Conservation (phyloP, 1,139 yeast genomes). For the Candida sanyaensis region DNA sequence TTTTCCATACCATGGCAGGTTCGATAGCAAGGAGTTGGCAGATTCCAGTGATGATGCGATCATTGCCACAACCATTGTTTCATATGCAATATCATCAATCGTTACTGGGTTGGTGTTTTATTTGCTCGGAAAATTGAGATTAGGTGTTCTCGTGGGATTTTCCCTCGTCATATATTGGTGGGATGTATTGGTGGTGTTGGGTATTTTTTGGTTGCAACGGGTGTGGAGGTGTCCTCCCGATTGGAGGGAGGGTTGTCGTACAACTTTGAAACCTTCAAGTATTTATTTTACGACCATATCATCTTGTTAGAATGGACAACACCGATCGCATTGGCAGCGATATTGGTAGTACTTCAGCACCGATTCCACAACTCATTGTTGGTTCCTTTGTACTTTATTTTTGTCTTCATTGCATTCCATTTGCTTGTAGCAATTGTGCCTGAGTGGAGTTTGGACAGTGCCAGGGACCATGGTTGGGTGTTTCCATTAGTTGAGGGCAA, state of each 20-base stretch:
- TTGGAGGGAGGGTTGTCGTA: slow-evolving; percentile 73
- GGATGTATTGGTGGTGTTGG: slow-evolving; percentile 99
- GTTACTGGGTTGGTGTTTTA: slow-evolving; percentile 85
- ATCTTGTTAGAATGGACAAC: slow-evolving; percentile 68
- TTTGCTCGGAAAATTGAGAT: slow-evolving; percentile 69
- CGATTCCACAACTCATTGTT: slow-evolving; percentile 70
- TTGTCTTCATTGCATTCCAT: slow-evolving; percentile 71
- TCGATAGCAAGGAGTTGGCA: slow-evolving; percentile 62
- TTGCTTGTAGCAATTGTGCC: slow-evolving; percentile 66
- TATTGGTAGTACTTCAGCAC: slow-evolving; percentile 65
- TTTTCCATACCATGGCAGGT: slow-evolving; percentile 92
- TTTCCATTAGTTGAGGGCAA: slow-evolving; percentile 66
- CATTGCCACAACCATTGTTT: slow-evolving; percentile 82
- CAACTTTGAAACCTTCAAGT: slow-evolving; percentile 53
- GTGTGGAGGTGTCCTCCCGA: slow-evolving; percentile 85
- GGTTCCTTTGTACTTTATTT: slow-evolving; percentile 79
- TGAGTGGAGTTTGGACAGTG: slow-evolving; percentile 55
- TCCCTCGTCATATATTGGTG: slow-evolving; percentile 92
- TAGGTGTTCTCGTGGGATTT: slow-evolving; percentile 92
- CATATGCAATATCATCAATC: slow-evolving; percentile 81
- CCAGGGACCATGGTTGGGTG: slow-evolving; percentile 82
- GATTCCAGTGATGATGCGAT: slow-evolving; percentile 53
- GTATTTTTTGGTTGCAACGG: slow-evolving; percentile 85
- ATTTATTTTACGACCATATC: slow-evolving; percentile 39
- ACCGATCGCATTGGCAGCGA: slow-evolving; percentile 64